Percentiles rank a stretch among this genome's conserved stretches.
These are phyloP conservation scores for Aspergillus versicolor DNA, from an alignment of 2,329 filamentous ascomycete species.

Conservation along the genomic window DNA sequence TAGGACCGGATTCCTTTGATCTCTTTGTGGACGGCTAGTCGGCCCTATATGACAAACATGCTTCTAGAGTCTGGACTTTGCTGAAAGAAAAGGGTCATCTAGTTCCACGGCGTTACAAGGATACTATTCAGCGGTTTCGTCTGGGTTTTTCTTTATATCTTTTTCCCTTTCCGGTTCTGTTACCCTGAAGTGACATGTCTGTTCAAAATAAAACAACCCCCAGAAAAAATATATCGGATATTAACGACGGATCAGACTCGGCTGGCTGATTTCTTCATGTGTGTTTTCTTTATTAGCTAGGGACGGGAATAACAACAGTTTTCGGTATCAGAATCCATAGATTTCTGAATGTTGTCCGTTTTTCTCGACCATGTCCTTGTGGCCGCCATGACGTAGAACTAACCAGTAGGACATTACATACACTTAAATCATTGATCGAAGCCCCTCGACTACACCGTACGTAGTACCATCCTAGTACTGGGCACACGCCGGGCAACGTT, in stretches of 20 bases:
- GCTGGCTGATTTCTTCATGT: background rate
- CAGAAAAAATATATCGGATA: background rate
- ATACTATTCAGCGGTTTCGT: slow-evolving; percentile 18
- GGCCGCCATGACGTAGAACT: background rate
- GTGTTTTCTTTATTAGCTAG: background rate
- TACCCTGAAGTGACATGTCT: background rate
- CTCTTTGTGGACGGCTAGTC: slow-evolving; percentile 1
- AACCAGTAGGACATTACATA: background rate
- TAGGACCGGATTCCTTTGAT: slow-evolving; percentile 2
- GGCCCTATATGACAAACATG: background rate
- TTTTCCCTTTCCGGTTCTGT: slow-evolving; percentile 3
- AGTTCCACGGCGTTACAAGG: slow-evolving; percentile 22
- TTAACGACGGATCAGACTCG: background rate
- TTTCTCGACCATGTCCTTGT: background rate
- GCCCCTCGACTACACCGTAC: background rate
- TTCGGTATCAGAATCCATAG: background rate
- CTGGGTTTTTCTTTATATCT: slow-evolving; percentile 2
- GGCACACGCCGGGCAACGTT: no score
- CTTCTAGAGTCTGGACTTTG: slow-evolving; percentile 4
- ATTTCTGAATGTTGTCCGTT: background rate
- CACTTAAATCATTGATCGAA: background rate
- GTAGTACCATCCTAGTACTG: background rate
- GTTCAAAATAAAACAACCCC: background rate
- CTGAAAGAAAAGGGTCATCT: slow-evolving; percentile 11
- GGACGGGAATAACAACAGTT: background rate